Conservation (phyloP, 768 basidiomycete species). For the Pisolithus tinctorius region DNA sequence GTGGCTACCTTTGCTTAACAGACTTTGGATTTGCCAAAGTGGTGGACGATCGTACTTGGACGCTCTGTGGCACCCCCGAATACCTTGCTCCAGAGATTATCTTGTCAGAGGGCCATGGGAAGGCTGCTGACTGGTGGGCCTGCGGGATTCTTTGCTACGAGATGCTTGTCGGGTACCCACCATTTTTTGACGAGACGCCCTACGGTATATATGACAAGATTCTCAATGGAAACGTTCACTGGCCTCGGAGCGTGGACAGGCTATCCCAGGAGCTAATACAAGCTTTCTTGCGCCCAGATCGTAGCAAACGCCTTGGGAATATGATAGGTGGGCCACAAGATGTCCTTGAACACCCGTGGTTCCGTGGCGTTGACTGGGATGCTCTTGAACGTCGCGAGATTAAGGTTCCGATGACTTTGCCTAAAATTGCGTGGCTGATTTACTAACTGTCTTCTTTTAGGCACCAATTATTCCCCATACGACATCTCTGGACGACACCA, state of each 20-base stretch:
- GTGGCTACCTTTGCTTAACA: conserved; percentile 90
- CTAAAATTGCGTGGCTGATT: not conserved
- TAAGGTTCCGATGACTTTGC: conserved; percentile 45
- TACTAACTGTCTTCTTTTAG: conserved; percentile 30
- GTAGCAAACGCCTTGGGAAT: conserved; percentile 87
- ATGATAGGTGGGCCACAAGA: conserved; percentile 89
- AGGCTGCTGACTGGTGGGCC: conserved; percentile 99
- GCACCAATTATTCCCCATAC: conserved; percentile 85
- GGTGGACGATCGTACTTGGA: conserved; percentile 97
- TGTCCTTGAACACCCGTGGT: conserved; percentile 90
- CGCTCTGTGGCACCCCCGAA: conserved; percentile 92
- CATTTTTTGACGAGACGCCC: conserved; percentile 97
- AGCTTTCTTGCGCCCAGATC: conserved; percentile 86
- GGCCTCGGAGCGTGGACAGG: conserved; percentile 87
- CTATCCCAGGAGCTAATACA: conserved; percentile 85
- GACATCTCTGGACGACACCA: conserved; percentile 73
- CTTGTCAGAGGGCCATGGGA: conserved; percentile 94
- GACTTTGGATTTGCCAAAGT: conserved; percentile 99
- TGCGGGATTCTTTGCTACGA: conserved; percentile 96
- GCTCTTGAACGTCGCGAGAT: conserved; percentile 83
- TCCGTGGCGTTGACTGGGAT: conserved; percentile 91
- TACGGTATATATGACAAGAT: conserved; percentile 99
- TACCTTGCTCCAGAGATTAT: conserved; percentile 99
- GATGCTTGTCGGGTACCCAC: conserved; percentile 98
- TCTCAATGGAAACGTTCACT: conserved; percentile 77